Base-by-base conservation (phyloP, 352 stramenopile species). In the Phytopythium ostracodes region DNA sequence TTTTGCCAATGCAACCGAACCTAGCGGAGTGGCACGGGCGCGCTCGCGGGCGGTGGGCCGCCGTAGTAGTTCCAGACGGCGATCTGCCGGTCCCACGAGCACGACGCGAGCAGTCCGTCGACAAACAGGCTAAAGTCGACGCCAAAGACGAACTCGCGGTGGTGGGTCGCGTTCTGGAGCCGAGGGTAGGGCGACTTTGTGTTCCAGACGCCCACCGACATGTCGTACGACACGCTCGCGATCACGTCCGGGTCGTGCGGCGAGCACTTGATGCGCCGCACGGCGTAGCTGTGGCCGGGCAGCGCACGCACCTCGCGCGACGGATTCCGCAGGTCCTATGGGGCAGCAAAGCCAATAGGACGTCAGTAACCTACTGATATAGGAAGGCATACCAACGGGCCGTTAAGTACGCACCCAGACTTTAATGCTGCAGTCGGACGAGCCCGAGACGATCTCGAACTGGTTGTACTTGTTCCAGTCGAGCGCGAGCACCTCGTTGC, bases 401-500 rank as follows among this genome's bases (percentile, higher is more conserved):
- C 27, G 31, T 12, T 67, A 50, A 15, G 42, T 40, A 40, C 73
- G 47, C 76, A 93, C 84, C 84, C 88, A 97, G 24, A 96, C 64
- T 76, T 92, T 92, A 62, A 97, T 89, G 42, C 60, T 79, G 61
- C 82, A 86, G 52, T 96, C 89, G 1, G 86, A 83, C 9, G 88
- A 96, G 29, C 88, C 91, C 0, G 88, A 93, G 29, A 93, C 86
- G 59, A 97, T 65, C 67, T 96, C 70, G 47, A 90, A 92, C 54
- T 91, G 79, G 53, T 96, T 95, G 76, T 97, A 97, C 74, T 97
- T 97, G 78, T 96, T 96, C 91, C 91, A 97, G 71, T 97, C 91
- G 46, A 94, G 74, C 25, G 84, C 72, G 0, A 97, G 79, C 46
- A 97, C 87, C 56, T 97, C 91, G 43, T 89, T 89, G 49, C 70